Conservation (phyloP, 2,329 filamentous ascomycete genomes). For the Alternaria sp. region DNA sequence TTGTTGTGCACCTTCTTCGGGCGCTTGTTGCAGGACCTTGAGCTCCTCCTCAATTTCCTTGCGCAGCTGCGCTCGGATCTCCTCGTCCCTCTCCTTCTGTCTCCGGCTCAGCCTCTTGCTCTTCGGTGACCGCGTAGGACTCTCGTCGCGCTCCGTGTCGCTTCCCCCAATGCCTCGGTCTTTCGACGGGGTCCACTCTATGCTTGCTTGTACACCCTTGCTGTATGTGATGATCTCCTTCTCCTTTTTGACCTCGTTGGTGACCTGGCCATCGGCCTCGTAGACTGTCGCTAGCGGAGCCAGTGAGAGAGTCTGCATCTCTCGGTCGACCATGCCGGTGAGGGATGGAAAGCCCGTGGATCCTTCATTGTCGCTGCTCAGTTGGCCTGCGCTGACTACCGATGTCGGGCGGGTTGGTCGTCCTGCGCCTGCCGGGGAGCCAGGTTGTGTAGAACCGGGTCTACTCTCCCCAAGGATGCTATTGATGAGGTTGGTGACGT, state of each 20-base stretch:
- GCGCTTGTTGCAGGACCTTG: constrained; percentile 64
- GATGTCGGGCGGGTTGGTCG: constrained; percentile 81
- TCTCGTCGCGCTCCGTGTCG: constrained; percentile 66
- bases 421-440: constrained; percentile 50
- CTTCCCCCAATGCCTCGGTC: constrained; percentile 61
- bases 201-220: constrained; percentile 91
- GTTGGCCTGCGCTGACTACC: constrained; percentile 79
- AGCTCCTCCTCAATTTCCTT: constrained; percentile 94
- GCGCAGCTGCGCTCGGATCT: constrained; percentile 82
- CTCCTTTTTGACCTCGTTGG: constrained; percentile 69
- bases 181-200: constrained; percentile 68
- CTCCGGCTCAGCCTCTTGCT: constrained; percentile 79
- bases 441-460: constrained; percentile 69
- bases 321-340: constrained; percentile 43
- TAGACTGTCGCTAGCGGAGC: constrained; percentile 77
- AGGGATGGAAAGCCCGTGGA: constrained; percentile 30
- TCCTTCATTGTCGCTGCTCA: constrained; percentile 71
- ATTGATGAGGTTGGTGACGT: constrained; percentile 84
- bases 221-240: constrained; percentile 91
- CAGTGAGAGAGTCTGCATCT: constrained; percentile 75
- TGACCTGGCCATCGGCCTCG: constrained; percentile 78
- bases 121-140: constrained; percentile 58
- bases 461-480: constrained; percentile 81
- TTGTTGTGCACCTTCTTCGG: constrained; percentile 50
- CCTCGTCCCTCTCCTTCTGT: constrained; percentile 84